A percentile compares a stretch with the other conserved stretches of the same genome.
Conservation (phyloP, 2,329 filamentous ascomycete species). For the Fusarium chuoi region DNA sequence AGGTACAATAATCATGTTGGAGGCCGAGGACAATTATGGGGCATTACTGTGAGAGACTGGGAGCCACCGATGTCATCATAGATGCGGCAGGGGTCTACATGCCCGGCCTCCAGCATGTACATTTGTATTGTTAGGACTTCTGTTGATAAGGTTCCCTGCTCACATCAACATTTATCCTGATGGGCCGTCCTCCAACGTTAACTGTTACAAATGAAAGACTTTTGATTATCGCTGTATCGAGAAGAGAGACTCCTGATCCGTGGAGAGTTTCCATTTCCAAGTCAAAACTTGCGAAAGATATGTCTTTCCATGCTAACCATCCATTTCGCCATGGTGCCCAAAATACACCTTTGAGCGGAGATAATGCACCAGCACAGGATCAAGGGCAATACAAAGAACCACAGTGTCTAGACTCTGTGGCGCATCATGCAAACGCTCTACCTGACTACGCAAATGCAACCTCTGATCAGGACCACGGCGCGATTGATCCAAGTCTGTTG, state of each 20-base stretch:
- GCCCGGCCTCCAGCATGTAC: neutral
- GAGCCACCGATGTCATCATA: neutral
- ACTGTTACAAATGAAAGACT: neutral
- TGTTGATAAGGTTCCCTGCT: neutral
- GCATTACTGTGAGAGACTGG: neutral
- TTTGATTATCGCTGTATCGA: neutral
- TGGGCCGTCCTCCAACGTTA: neutral
- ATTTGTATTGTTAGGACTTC: neutral
- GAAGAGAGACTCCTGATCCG: neutral
- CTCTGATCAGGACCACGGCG: neutral
- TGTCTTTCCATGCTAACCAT: neutral
- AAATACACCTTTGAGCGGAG: neutral
- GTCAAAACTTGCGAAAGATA: neutral
- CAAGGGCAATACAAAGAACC: neutral
- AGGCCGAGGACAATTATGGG: neutral
- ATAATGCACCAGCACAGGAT: neutral
- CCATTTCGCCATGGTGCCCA: neutral
- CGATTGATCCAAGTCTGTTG: neutral
- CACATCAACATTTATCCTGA: neutral
- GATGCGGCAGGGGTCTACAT: neutral
- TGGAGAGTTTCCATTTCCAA: neutral
- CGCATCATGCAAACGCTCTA: neutral
- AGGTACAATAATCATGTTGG: neutral
- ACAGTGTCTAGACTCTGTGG: neutral
- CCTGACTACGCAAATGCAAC: neutral